Percentiles rank a stretch among this genome's conserved stretches.
Evolutionary conservation across 2,329 filamentous ascomycete species (phyloP).

Genomic region (Penicillium sclerotigenum): DNA sequence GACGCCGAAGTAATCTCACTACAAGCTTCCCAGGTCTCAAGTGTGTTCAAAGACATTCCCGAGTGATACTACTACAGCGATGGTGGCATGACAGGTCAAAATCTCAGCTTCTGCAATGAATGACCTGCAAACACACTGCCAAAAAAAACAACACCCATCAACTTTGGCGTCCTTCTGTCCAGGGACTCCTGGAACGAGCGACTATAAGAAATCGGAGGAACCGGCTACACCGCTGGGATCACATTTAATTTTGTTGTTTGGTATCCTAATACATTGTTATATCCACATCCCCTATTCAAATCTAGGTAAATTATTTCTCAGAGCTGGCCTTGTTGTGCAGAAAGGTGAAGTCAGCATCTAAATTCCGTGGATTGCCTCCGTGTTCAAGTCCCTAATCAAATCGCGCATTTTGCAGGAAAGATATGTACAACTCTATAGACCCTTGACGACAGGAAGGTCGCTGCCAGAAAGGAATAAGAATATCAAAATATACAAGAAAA

Average conservation of each 20-base stretch:
- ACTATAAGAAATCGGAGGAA: neutral
- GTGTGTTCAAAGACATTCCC: neutral
- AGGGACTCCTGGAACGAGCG: constrained; percentile 14
- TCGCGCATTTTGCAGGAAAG: constrained; percentile 8
- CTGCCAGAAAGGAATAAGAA: neutral
- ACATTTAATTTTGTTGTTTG: too few species aligned
- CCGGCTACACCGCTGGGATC: neutral
- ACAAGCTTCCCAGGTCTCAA: neutral
- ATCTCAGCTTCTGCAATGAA: constrained; percentile 33
- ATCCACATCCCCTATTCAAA: too few species aligned
- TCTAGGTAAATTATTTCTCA: too few species aligned
- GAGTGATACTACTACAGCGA: neutral
- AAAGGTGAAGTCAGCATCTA: neutral
- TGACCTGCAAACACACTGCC: constrained; percentile 13
- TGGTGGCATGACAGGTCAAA: neutral
- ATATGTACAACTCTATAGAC: constrained; percentile 16
- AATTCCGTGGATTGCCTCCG: neutral
- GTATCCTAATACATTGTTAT: too few species aligned
- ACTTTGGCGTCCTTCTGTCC: constrained; percentile 5
- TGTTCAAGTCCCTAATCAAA: neutral
- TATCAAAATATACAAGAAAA: constrained; percentile 4
- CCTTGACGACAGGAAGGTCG: neutral
- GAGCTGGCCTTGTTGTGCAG: too few species aligned
- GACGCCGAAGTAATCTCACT: neutral
- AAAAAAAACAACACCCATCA: constrained; percentile 28